Evolutionary conservation across 23 red algal genomes (phyloP).

Genomic region (Gracilariopsis chorda): DNA sequence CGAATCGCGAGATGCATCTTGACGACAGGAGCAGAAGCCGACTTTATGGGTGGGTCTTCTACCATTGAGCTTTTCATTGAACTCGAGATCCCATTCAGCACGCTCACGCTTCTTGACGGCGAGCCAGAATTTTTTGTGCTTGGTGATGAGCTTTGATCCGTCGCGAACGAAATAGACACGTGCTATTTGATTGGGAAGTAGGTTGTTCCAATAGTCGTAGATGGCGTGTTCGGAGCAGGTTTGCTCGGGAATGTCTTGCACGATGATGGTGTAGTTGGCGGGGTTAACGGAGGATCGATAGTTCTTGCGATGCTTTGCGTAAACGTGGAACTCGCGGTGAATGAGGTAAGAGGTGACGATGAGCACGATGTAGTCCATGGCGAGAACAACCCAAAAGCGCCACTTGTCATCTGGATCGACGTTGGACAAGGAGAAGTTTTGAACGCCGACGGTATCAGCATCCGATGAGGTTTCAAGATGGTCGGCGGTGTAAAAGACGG

Average conservation of each 20-base stretch:
- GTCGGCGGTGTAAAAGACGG: conserved; percentile 53
- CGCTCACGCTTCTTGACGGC: conserved; percentile 58
- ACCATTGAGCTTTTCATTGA: conserved; percentile 38
- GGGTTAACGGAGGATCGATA: conserved; percentile 55
- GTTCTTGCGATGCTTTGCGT: conserved; percentile 17
- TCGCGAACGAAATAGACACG: conserved; percentile 32
- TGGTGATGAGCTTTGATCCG: conserved; percentile 12
- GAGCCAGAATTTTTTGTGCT: conserved; percentile 53
- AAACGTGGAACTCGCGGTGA: conserved; percentile 19
- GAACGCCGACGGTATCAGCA: conserved; percentile 22
- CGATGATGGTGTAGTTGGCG: conserved; percentile 56
- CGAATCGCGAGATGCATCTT: conserved; percentile 9
- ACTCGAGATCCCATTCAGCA: conserved; percentile 50
- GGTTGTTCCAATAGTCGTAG: conserved; percentile 58
- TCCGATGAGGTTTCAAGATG: not conserved
- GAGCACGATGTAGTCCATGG: conserved; percentile 13
- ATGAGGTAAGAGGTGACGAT: conserved; percentile 7
- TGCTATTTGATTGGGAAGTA: conserved; percentile 49
- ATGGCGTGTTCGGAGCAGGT: conserved; percentile 31
- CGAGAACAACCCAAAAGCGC: conserved; percentile 47
- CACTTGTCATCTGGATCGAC: conserved; percentile 27
- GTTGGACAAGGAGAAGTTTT: conserved; percentile 57
- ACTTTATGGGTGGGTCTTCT: conserved; percentile 55
- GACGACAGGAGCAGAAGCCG: conserved; percentile 54
- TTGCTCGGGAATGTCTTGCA: conserved; percentile 44